A percentile compares a stretch with the other conserved stretches of the same genome.
These are phyloP conservation scores for Emericellopsis terricola DNA, from an alignment of 495 filamentous ascomycete genomes.

Conservation along the genomic window DNA sequence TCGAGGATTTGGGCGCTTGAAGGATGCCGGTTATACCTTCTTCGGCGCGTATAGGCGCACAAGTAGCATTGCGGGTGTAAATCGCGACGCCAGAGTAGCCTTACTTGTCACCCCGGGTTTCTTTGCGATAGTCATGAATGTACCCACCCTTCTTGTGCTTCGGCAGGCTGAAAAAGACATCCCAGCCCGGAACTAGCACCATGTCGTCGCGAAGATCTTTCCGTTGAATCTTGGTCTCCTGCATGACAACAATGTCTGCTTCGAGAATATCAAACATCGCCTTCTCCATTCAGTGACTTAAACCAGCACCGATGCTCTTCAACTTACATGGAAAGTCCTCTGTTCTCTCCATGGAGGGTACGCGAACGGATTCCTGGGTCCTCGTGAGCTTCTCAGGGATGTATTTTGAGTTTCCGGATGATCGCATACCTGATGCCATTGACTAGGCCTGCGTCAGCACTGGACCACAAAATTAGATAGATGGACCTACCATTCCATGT, in stretches of 20 bases:
- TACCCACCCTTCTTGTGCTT: slow-evolving; percentile 91
- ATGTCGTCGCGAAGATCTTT: slow-evolving; percentile 92
- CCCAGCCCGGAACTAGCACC: slow-evolving; percentile 91
- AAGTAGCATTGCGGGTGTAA: slow-evolving; percentile 80
- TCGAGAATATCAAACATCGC: slow-evolving; percentile 90
- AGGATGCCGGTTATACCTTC: slow-evolving; percentile 81
- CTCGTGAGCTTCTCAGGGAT: slow-evolving; percentile 7
- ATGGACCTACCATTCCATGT: slow-evolving; percentile 15
- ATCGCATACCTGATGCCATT: slow-evolving; percentile 71
- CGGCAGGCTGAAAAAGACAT: slow-evolving; percentile 88
- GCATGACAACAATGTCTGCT: slow-evolving; percentile 86
- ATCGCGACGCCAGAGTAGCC: slow-evolving; percentile 96
- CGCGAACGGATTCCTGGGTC: slow-evolving; percentile 67
- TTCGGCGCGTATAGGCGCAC: slow-evolving; percentile 78
- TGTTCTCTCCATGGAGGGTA: slow-evolving; percentile 89
- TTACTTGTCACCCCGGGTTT: slow-evolving; percentile 10
- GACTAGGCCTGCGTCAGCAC: slow-evolving; percentile 27
- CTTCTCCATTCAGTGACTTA: too few species aligned
- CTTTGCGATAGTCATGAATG: slow-evolving; percentile 4
- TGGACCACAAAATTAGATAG: background rate
- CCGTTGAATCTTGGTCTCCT: slow-evolving; percentile 91
- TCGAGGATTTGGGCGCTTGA: slow-evolving; percentile 54
- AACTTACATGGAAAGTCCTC: slow-evolving; percentile 57
- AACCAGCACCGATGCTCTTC: too few species aligned
- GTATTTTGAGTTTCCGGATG: background rate